phyloP scores from a whole-genome alignment of 2,329 filamentous ascomycete species.

The Pseudopyricularia javanii region DNA sequence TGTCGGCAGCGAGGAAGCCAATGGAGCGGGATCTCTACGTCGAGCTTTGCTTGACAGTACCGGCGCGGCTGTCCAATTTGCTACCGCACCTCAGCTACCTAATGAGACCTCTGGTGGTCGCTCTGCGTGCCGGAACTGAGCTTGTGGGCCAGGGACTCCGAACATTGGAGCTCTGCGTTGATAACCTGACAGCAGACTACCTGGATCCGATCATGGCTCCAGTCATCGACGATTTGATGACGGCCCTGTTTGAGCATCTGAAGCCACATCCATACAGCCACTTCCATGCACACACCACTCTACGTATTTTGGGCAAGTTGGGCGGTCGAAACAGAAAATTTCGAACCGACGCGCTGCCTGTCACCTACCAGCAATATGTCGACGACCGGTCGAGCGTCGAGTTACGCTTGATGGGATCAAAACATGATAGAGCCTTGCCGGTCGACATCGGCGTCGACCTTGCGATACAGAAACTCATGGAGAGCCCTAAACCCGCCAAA shows the following conservation, averaged over 20 bases:
- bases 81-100: slow-evolving; percentile 90
- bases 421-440: slow-evolving; percentile 79
- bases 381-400: slow-evolving; percentile 86
- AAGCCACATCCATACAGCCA: slow-evolving; percentile 91
- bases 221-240: slow-evolving; percentile 98
- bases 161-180: slow-evolving; percentile 91
- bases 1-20: slow-evolving; percentile 81
- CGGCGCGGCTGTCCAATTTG: slow-evolving; percentile 84
- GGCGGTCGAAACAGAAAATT: slow-evolving; percentile 93
- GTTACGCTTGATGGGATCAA: slow-evolving; percentile 77
- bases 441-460: slow-evolving; percentile 76
- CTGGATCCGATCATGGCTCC: slow-evolving; percentile 98
- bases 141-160: slow-evolving; percentile 88
- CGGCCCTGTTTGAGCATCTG: slow-evolving; percentile 89
- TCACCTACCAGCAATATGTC: slow-evolving; percentile 72
- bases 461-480: slow-evolving; percentile 78
- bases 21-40: slow-evolving; percentile 92
- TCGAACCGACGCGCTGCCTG: slow-evolving; percentile 75
- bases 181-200: slow-evolving; percentile 96
- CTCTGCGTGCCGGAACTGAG: slow-evolving; percentile 79
- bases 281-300: slow-evolving; percentile 94
- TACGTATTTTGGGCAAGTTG: slow-evolving; percentile 92
- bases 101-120: slow-evolving; percentile 96
- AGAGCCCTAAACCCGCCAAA: slow-evolving; percentile 53
- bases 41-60: slow-evolving; percentile 90